Percentiles rank a stretch among this genome's conserved stretches.
Evolutionary conservation across 306 rosid species (phyloP).

Genomic region (Sesbania bispinosa): DNA sequence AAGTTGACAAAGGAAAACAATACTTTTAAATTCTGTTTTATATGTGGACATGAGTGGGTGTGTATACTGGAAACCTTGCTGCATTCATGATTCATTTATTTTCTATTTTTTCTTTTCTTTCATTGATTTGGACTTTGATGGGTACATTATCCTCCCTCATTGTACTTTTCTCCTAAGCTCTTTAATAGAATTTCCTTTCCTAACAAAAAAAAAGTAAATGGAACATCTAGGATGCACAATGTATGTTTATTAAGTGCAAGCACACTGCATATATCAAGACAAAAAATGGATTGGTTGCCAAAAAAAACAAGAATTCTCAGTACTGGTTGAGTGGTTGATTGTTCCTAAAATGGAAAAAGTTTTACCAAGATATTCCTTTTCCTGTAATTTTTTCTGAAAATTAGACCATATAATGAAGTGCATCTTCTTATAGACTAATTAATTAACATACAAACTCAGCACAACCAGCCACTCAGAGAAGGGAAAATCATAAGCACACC

Average conservation of each 20-base stretch:
- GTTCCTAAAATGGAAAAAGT: neutral
- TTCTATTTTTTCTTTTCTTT: neutral
- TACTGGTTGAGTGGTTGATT: neutral
- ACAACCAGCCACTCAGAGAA: conserved; percentile 20
- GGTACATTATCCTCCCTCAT: neutral
- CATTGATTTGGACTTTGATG: neutral
- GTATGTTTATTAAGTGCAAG: conserved; percentile 1
- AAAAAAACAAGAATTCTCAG: neutral
- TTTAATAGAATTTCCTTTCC: neutral
- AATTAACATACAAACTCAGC: conserved; percentile 6
- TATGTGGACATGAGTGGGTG: neutral
- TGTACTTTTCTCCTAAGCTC: neutral
- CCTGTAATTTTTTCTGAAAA: neutral
- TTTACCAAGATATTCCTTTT: neutral
- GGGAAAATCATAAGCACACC: conserved; percentile 46
- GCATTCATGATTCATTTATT: neutral
- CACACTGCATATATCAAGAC: neutral
- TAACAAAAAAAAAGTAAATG: neutral
- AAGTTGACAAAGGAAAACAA: neutral
- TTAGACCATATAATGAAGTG: neutral
- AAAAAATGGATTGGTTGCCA: neutral
- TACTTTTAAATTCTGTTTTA: neutral
- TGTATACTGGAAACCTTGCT: neutral
- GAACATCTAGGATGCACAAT: neutral
- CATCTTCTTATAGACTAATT: neutral